A percentile compares a stretch with the other conserved stretches of the same genome.
phyloP scores from a whole-genome alignment of 306 rosid genomes.

The Castanopsis chinensis region DNA sequence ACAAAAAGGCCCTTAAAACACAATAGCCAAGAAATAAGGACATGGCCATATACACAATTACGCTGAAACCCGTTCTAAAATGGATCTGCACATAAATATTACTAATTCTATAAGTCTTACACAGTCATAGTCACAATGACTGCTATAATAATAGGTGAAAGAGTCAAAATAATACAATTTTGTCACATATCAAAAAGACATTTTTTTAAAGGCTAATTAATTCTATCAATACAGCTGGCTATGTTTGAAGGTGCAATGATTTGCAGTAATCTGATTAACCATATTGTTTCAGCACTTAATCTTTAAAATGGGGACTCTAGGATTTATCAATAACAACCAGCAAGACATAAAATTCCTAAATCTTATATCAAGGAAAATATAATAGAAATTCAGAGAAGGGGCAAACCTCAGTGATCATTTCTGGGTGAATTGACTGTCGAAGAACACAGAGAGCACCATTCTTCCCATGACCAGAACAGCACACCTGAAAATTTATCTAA shows the following conservation, averaged over 20 bases:
- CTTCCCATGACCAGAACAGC: constrained; percentile 99
- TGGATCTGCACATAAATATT: neutral
- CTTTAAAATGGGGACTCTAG: neutral
- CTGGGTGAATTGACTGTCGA: constrained; percentile 96
- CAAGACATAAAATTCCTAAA: constrained; percentile 1
- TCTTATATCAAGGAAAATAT: constrained; percentile 2
- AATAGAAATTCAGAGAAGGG: constrained; percentile 6
- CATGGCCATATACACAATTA: neutral
- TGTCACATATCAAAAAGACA: neutral
- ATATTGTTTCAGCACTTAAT: neutral
- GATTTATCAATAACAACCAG: neutral
- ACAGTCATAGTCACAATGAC: neutral
- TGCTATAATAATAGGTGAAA: neutral
- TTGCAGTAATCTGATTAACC: neutral
- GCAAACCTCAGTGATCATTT: constrained; percentile 92
- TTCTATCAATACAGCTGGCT: neutral
- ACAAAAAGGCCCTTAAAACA: neutral
- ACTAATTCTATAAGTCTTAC: neutral
- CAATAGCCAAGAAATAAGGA: neutral
- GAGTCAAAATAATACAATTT: neutral
- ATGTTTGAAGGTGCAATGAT: neutral
- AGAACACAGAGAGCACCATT: constrained; percentile 84
- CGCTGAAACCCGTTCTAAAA: neutral
- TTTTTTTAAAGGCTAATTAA: neutral
- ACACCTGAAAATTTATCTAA: constrained; percentile 56